Conservation (phyloP, 2,329 filamentous ascomycete species). For the Phialophora expanda region DNA sequence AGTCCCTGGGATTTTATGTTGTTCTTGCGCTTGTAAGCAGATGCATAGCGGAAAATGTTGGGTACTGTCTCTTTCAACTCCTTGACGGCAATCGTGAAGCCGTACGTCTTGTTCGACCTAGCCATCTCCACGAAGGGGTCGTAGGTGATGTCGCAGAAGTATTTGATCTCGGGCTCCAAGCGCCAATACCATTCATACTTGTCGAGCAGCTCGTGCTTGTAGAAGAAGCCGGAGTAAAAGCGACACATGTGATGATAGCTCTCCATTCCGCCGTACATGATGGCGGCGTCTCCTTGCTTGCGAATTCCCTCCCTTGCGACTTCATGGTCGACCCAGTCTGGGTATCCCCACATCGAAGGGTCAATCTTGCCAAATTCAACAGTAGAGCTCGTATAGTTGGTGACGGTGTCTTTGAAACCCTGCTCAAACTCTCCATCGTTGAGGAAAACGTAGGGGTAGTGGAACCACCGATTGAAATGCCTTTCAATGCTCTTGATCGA, state of each 20-base stretch:
- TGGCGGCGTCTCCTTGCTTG: constrained; percentile 93
- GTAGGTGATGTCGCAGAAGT: constrained; percentile 99
- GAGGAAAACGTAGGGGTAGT: constrained; percentile 97
- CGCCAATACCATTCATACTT: constrained; percentile 99
- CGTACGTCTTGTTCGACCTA: constrained; percentile 93
- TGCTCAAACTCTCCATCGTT: constrained; percentile 98
- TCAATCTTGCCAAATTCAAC: constrained; percentile 96
- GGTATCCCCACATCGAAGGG: constrained; percentile 90
- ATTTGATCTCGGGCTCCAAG: constrained; percentile 98
- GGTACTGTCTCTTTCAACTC: constrained; percentile 96
- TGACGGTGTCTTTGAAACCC: constrained; percentile 84
- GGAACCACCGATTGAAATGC: constrained; percentile 98
- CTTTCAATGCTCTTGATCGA: constrained; percentile 97
- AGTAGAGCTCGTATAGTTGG: constrained; percentile 83
- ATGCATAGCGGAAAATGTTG: constrained; percentile 98
- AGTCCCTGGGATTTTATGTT: constrained; percentile 89
- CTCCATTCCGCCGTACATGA: constrained; percentile 99
- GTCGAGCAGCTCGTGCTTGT: constrained; percentile 89
- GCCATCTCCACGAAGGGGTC: constrained; percentile 97
- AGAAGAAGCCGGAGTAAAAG: constrained; percentile 99
- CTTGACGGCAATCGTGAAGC: constrained; percentile 98
- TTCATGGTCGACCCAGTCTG: constrained; percentile 93
- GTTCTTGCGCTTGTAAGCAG: constrained; percentile 91
- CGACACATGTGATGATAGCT: constrained; percentile 99
- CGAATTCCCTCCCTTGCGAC: constrained; percentile 94